Conservation (phyloP, 2,329 filamentous ascomycete species). For the Botrytis pseudocinerea region DNA sequence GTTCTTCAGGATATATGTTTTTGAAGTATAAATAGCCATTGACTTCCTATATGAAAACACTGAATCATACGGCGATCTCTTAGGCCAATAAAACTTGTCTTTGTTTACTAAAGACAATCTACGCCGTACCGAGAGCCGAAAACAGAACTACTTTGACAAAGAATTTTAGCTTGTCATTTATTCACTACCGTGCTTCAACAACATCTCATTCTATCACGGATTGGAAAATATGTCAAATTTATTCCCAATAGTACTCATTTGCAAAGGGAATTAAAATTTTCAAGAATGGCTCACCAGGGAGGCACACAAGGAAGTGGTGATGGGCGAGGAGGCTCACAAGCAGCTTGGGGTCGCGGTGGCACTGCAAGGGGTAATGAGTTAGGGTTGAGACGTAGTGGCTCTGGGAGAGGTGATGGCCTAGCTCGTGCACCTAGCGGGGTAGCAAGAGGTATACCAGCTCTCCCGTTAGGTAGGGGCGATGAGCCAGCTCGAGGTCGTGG, state of each 20-base stretch:
- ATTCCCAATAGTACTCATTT: not conserved
- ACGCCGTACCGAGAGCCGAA: not conserved
- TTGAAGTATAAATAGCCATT: not conserved
- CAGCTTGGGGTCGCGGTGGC: not conserved
- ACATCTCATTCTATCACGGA: not conserved
- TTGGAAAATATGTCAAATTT: not conserved
- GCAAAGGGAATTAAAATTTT: not conserved
- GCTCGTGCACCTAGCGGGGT: not conserved
- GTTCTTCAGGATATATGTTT: not conserved
- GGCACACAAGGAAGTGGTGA: not conserved
- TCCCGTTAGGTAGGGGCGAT: not conserved
- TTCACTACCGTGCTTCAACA: not conserved
- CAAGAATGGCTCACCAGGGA: not conserved
- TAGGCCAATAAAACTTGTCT: not conserved
- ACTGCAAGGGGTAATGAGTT: not conserved
- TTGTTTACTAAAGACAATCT: not conserved
- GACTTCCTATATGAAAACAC: not conserved
- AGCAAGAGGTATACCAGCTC: not conserved
- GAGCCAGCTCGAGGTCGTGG: not conserved
- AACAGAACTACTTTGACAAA: not conserved
- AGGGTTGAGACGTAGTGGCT: not conserved
- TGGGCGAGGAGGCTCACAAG: not conserved
- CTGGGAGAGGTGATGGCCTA: not conserved
- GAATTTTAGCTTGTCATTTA: not conserved
- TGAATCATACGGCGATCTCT: not conserved